Evolutionary conservation across 2,329 filamentous ascomycete species (phyloP), one percentile per base, ranked within the genome.

Genomic region (Sclerotinia minor): DNA sequence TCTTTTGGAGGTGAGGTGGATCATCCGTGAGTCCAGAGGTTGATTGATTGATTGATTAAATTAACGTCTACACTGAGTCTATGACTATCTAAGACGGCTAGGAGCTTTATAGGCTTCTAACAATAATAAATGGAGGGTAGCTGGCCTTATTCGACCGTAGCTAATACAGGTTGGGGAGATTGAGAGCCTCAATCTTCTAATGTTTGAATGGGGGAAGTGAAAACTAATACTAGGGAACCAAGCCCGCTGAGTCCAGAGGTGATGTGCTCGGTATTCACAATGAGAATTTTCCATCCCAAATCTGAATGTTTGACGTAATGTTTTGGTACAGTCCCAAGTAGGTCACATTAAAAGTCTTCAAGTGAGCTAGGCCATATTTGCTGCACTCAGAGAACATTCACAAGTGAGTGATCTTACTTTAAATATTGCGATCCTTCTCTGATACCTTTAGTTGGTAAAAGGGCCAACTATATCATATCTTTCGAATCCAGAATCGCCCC

Each of bases 391-490:
- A 55, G 53, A 35, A 55, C 2, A 13, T 7, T 35, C 0, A 35
- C n/a, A 54, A 7, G 9, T 15, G 4, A 21, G 17, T 53, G 8
- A 7, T 32, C 26, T 13, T 26, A 15, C 3, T 7, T 53, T 3
- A 2, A 2, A 55, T 13, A 17, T 1, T 15, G 19, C 19, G 13
- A 55, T 19, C 4, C 11, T 35, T 55, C 19, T n/a, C n/a, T n/a
- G 19, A 55, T n/a, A 11, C 19, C 21, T 32, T 55, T 19, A 35
- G 7, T n/a, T 38, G 29, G n/a, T 21, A 15, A 26, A n/a, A 64
- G 73, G 67, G 7, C 80, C 75, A 44, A 71, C 53, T 73, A 77
- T 81, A 77, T 53, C 75, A 72, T 63, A 77, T 73, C 29, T 80
- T 15, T 67, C 67, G 77, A 60, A 76, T 11, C 64, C 64, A 26